These are phyloP conservation scores for Lyophyllum atratum DNA, from an alignment of 768 basidiomycete genomes.

Conservation along the genomic window DNA sequence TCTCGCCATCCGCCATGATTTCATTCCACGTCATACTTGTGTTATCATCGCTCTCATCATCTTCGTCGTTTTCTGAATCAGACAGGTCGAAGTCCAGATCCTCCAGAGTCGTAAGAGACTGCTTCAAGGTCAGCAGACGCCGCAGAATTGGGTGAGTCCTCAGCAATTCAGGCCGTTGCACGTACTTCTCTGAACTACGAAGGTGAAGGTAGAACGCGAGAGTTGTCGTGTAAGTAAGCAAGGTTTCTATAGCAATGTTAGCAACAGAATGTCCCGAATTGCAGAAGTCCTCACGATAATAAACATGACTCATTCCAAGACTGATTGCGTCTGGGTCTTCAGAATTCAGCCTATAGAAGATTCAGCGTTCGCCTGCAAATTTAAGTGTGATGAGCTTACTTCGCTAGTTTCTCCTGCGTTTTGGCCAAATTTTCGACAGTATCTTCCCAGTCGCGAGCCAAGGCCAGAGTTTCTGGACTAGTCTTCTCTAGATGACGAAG, in stretches of 20 bases:
- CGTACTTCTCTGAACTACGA: constrained; percentile 67
- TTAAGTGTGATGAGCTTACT: constrained; percentile 39
- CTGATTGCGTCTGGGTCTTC: constrained; percentile 52
- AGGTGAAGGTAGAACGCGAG: constrained; percentile 93
- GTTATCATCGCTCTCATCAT: constrained; percentile 42
- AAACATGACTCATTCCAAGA: constrained; percentile 76
- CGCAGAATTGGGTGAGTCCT: constrained; percentile 71
- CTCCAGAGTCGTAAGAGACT: constrained; percentile 79
- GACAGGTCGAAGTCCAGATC: constrained; percentile 68
- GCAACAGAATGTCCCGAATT: neutral
- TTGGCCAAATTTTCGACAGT: constrained; percentile 54
- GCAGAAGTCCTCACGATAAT: constrained; percentile 72
- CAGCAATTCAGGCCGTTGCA: constrained; percentile 60
- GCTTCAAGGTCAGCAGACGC: constrained; percentile 82
- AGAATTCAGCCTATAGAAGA: constrained; percentile 44
- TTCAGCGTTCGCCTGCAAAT: neutral
- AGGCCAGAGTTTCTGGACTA: constrained; percentile 75
- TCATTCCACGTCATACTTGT: constrained; percentile 36
- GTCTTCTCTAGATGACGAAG: constrained; percentile 73
- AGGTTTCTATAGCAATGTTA: constrained; percentile 60
- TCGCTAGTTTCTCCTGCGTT: constrained; percentile 52
- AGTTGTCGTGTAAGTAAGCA: constrained; percentile 86
- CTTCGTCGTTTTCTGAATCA: constrained; percentile 47
- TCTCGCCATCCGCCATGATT: constrained; percentile 39
- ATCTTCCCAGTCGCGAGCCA: constrained; percentile 85